A percentile compares a stretch with the other conserved stretches of the same genome.
Conservation (phyloP, 768 basidiomycete genomes). For the Pleurotus tuoliensis region DNA sequence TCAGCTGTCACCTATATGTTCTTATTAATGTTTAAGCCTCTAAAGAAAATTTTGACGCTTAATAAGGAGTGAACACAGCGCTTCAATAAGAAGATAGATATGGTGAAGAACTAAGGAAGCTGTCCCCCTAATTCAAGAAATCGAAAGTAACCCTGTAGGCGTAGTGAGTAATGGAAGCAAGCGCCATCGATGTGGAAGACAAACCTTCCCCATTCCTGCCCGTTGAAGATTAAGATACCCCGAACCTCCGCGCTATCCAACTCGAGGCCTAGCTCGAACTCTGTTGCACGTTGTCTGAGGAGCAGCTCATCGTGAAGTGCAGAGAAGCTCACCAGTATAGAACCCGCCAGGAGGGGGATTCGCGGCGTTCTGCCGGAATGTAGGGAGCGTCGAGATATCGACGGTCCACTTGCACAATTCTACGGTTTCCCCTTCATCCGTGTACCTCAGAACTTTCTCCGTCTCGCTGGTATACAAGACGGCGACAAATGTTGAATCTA, state of each 20-base stretch:
- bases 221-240: constrained; percentile 70
- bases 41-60: too few species aligned
- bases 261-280: constrained; percentile 82
- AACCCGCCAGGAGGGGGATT: constrained; percentile 58
- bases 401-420: constrained; percentile 89
- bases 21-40: too few species aligned
- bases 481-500: constrained; percentile 80
- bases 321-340: constrained; percentile 59
- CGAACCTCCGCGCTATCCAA: constrained; percentile 86
- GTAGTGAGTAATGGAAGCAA: constrained; percentile 11
- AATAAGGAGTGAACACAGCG: background rate
- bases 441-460: constrained; percentile 78
- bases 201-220: constrained; percentile 77
- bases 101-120: background rate
- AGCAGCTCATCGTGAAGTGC: constrained; percentile 1
- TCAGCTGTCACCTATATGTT: too few species aligned
- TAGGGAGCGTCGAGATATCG: constrained; percentile 72
- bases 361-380: constrained; percentile 71
- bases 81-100: background rate
- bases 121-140: constrained; percentile 32
- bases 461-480: constrained; percentile 74
- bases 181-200: constrained; percentile 23
- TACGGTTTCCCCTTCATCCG: constrained; percentile 74
- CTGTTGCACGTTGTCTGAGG: constrained; percentile 28
- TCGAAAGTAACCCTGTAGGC: constrained; percentile 42